Evolutionary conservation across 2,329 filamentous ascomycete genomes (phyloP), one percentile per base, ranked within the genome.

Genomic region (Colletotrichum magnum): DNA sequence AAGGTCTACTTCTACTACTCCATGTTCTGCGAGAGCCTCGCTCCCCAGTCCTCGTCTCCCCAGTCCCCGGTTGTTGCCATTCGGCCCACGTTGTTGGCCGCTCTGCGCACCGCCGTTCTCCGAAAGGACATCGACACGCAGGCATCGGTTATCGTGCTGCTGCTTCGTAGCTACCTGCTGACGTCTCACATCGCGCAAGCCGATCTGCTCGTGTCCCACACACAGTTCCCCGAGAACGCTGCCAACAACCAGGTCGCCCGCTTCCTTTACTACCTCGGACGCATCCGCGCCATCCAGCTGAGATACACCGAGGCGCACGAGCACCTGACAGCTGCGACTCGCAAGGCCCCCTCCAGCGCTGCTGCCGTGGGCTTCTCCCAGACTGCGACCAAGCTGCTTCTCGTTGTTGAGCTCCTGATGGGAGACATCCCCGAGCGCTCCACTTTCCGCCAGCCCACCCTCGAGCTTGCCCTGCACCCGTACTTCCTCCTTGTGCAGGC

Each of bases 1-100:
- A 97, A 97, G 82, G 94, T 95, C 72, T 99, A 98, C 87, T 98
- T 98, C 83, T 99, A 99, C 87, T 97, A 94, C 83, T 94, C 94
- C 26, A 87, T 98, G 75, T 98, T 98, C 86, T 94, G 92, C 83
- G 96, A 99, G 87, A 92, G 97, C 81, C 89, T 97, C 71, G 89
- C 91, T 70, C 95, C 95, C 24, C 89, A 95, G 72, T 93, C 96
- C 52, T 95, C 95, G 26, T 98, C 95, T 60, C 92, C 94, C 64
- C 92, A 94, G 76, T 97, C 95, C 6, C 92, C 94, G 4, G 90
- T 97, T 73, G 93, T 98, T 71, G 88, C 92, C 48, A 94, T 97
- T 77, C 92, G 96, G 69, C 94, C 95, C 64, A 92, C 91, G 72
- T 88, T 99, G 58, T 90, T 99, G 64, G 91, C 93, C 62, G 95